Evolutionary conservation across 306 rosid species (phyloP).

Genomic region (Ammopiptanthus mongolicus): DNA sequence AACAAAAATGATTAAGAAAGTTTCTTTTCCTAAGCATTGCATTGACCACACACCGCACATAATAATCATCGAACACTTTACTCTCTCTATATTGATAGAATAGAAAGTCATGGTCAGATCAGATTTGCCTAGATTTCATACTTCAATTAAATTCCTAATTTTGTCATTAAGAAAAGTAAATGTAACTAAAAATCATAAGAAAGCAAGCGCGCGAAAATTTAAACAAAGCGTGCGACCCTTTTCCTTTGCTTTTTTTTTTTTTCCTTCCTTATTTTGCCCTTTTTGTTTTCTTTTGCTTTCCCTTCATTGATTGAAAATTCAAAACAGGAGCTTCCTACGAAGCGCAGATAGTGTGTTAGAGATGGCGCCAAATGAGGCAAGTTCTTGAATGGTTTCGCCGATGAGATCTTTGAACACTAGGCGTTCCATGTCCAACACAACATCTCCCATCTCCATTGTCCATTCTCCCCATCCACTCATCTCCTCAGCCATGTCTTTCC

Average conservation of each 20-base stretch:
- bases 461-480: conserved; percentile 59
- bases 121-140: conserved; percentile 38
- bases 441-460: conserved; percentile 61
- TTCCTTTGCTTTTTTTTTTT: background rate
- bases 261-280: background rate
- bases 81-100: background rate
- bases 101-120: conserved; percentile 21
- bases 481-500: conserved; percentile 69
- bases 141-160: conserved; percentile 20
- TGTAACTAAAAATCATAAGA: background rate
- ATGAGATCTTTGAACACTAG: conserved; percentile 78
- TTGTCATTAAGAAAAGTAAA: conserved; percentile 21
- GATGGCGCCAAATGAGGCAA: conserved; percentile 34
- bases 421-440: conserved; percentile 76
- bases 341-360: conserved; percentile 28
- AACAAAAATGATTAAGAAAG: background rate
- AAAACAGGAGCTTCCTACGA: conserved; percentile 68
- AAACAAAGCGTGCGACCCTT: conserved; percentile 17
- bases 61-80: background rate
- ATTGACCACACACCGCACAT: background rate
- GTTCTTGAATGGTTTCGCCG: conserved; percentile 69
- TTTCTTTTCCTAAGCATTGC: background rate
- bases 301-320: conserved; percentile 14
- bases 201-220: conserved; percentile 29
- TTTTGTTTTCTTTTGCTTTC: background rate